Conservation (phyloP, 768 basidiomycete genomes). For the Rhodosporidiobolus odoratus region DNA sequence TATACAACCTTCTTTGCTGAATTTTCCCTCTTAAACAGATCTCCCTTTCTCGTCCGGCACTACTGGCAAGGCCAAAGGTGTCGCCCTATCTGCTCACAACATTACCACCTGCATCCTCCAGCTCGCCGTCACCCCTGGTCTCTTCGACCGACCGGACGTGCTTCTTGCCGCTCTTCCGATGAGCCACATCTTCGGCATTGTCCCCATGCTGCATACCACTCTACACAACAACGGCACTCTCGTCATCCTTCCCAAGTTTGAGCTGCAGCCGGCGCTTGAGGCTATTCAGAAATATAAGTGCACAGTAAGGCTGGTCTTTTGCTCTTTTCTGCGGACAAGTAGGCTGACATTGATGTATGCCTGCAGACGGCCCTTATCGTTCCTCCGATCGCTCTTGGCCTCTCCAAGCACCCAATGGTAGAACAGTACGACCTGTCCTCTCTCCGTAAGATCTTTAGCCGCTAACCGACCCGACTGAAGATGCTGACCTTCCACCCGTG, state of each 20-base stretch:
- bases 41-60: constrained; percentile 54
- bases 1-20: background rate
- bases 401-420: constrained; percentile 62
- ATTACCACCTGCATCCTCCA: constrained; percentile 22
- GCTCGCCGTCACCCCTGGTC: constrained; percentile 24
- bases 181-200: constrained; percentile 47
- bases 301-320: constrained; percentile 45
- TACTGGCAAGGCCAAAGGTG: constrained; percentile 70
- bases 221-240: constrained; percentile 52
- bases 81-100: constrained; percentile 46
- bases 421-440: constrained; percentile 63
- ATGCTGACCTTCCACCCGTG: background rate
- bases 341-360: background rate
- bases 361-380: constrained; percentile 54
- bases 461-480: background rate
- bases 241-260: constrained; percentile 61
- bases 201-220: constrained; percentile 59
- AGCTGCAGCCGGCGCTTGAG: constrained; percentile 62
- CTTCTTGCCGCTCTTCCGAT: constrained; percentile 9
- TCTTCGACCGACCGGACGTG: constrained; percentile 5
- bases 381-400: constrained; percentile 74
- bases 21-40: background rate
- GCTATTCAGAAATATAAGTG: constrained; percentile 63
- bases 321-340: background rate
- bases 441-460: constrained; percentile 43